Base-by-base conservation (phyloP, 192 early-diverging fungal species). In the Coemansia sp. region DNA sequence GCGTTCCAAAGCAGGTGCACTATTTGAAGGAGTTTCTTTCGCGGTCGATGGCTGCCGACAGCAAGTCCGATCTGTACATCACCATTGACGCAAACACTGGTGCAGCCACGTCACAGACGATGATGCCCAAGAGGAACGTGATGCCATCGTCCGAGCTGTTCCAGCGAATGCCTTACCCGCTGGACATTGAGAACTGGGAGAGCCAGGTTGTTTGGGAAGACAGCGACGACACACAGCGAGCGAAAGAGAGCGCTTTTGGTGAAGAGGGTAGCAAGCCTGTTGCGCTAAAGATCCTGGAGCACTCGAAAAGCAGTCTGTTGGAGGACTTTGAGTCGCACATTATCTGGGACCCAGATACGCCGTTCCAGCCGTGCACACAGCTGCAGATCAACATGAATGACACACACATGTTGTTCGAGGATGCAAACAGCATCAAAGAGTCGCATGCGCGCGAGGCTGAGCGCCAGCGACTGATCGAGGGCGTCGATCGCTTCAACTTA, bases 181-280 rank as follows among this genome's bases (percentile, higher is more conserved):
- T 95, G 37, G 83, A 91, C 47, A 75, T 94, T 36, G 90, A 92
- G 36, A 59, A 70, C 27, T 97, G 95, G 95, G 92, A 97, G 62
- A 85, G 90, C 23, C 72, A 86, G 6, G 87, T 97, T 44, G 50
- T 91, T 17, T 97, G 95, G 95, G 72, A 83, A 25, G 83, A 79
- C 48, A 75, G 73, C 28, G 81, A 86, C 28, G 59, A 6, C 29
- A 50, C 38, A 55, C 44, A 20, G 62, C 36, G 6, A n/a, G 8
- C 15, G 20, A 58, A 59, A 9, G n/a, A 33, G 5, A 33, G 36
- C n/a, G 22, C 29, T 10, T 30, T 41, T 15, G 29, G 27, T 28
- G 68, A 22, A 19, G 41, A 23, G 22, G 52, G 33, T 54, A 30
- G 7, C 28, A 33, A 54, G n/a, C 7, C 28, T 5, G 44, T 56